A percentile compares a stretch with the other conserved stretches of the same genome.
Conservation (phyloP, 2,329 filamentous ascomycete species). For the Fusarium verticillioides region DNA sequence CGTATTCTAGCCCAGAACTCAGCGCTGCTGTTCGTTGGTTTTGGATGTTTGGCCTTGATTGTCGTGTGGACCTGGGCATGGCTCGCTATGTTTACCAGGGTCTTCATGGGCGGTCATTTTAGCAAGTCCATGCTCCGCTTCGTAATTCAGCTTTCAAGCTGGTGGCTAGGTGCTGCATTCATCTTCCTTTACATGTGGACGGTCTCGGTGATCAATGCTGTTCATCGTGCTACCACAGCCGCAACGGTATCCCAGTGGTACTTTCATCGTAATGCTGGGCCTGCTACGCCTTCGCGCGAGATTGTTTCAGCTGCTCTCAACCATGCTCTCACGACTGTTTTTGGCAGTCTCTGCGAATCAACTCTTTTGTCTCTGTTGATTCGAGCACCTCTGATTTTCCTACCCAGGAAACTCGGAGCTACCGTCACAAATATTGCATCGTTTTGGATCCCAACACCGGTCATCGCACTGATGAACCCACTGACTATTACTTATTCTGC, state of each 20-base stretch:
- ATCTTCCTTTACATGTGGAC: slow-evolving; percentile 97
- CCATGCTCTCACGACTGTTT: slow-evolving; percentile 86
- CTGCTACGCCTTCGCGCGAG: slow-evolving; percentile 79
- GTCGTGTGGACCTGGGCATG: slow-evolving; percentile 95
- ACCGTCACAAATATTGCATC: slow-evolving; percentile 80
- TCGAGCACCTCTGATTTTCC: slow-evolving; percentile 83
- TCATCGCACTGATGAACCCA: slow-evolving; percentile 88
- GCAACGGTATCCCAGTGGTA: slow-evolving; percentile 99
- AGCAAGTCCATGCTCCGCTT: slow-evolving; percentile 71
- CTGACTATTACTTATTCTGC: slow-evolving; percentile 92
- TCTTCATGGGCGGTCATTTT: slow-evolving; percentile 93
- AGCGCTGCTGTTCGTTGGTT: slow-evolving; percentile 84
- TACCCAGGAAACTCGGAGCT: slow-evolving; percentile 75
- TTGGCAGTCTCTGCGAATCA: slow-evolving; percentile 91
- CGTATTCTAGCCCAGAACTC: slow-evolving; percentile 87
- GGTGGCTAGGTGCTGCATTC: slow-evolving; percentile 95
- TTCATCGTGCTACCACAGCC: slow-evolving; percentile 91
- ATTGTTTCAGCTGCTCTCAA: slow-evolving; percentile 85
- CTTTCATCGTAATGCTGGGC: slow-evolving; percentile 88
- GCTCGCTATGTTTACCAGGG: slow-evolving; percentile 94
- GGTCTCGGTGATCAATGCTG: slow-evolving; percentile 83
- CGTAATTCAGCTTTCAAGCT: slow-evolving; percentile 86
- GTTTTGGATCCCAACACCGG: slow-evolving; percentile 84
- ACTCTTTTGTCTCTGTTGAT: slow-evolving; percentile 84
- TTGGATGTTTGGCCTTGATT: slow-evolving; percentile 78